Conservation (phyloP, 495 filamentous ascomycete species). For the Trichoderma asperelloides region DNA sequence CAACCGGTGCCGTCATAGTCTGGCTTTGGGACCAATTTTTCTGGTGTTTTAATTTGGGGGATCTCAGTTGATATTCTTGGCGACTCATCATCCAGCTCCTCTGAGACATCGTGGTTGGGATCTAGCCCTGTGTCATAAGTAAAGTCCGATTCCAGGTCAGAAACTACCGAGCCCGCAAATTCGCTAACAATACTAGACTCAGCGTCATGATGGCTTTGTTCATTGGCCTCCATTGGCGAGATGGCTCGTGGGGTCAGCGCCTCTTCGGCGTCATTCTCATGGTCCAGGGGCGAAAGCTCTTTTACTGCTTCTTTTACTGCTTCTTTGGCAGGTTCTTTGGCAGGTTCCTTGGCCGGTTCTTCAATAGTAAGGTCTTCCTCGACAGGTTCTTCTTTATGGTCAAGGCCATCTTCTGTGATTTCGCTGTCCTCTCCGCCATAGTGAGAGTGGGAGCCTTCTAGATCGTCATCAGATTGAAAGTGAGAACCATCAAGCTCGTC, state of each 20-base stretch:
- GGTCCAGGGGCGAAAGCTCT: background rate
- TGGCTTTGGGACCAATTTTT: constrained; percentile 37
- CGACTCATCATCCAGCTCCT: constrained; percentile 18
- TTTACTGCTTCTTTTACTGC: background rate
- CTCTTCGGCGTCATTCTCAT: background rate
- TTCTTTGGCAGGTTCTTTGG: constrained; percentile 15
- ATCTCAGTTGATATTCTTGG: background rate
- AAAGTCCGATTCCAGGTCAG: constrained; percentile 12
- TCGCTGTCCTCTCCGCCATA: constrained; percentile 20
- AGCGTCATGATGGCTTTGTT: background rate
- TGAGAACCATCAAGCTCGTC: constrained; percentile 22
- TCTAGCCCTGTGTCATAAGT: constrained; percentile 45
- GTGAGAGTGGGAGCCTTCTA: constrained; percentile 6
- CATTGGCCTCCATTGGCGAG: background rate
- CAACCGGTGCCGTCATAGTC: constrained; percentile 49
- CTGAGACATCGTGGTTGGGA: constrained; percentile 25
- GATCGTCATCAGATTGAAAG: constrained; percentile 16
- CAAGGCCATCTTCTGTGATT: constrained; percentile 17
- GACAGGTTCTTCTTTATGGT: constrained; percentile 13
- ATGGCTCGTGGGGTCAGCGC: background rate
- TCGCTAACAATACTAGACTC: background rate
- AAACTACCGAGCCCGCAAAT: background rate
- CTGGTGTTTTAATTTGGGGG: constrained; percentile 4
- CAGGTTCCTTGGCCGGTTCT: constrained; percentile 9
- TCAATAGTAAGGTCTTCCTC: background rate